A percentile compares a stretch with the other conserved stretches of the same genome.
phyloP scores from a whole-genome alignment of 1,284 basidiomycete species.

The Microbotryum violaceum region DNA sequence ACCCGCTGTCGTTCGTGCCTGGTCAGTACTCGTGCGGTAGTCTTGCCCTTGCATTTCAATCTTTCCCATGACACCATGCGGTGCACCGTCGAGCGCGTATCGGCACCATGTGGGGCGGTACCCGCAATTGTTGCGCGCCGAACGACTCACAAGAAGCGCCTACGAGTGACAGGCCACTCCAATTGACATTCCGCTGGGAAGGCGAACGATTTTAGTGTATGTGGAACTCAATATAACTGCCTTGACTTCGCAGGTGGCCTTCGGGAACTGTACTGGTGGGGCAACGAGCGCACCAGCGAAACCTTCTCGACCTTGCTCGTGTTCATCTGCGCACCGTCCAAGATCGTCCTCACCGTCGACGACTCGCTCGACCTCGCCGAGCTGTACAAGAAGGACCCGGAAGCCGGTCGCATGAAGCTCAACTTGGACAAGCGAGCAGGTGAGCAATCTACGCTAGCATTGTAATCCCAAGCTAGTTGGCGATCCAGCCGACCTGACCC shows the following conservation, averaged over 20 bases:
- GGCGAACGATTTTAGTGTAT: too few relatives aligned
- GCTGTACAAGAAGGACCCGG: conserved; percentile 47
- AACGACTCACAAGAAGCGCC: too few relatives aligned
- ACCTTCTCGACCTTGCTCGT: conserved; percentile 61
- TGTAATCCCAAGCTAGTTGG: conserved; percentile 66
- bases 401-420: conserved; percentile 55
- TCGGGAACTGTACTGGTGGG: conserved; percentile 52
- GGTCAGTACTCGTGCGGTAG: too few relatives aligned
- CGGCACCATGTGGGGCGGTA: too few relatives aligned
- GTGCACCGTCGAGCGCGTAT: too few relatives aligned
- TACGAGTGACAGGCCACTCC: too few relatives aligned
- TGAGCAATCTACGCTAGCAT: conserved; percentile 53
- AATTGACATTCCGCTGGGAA: too few relatives aligned
- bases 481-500: not conserved
- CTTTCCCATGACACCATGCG: too few relatives aligned
- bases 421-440: conserved; percentile 64
- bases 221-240: too few relatives aligned
- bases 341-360: conserved; percentile 56
- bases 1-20: too few relatives aligned
- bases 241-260: not conserved
- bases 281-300: conserved; percentile 71
- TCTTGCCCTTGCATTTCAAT: too few relatives aligned
- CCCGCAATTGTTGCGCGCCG: too few relatives aligned
- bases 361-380: conserved; percentile 28
- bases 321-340: conserved; percentile 57